These are phyloP conservation scores for Nicotiana otophora DNA, from an alignment of 257 asterid species.

Conservation along the genomic window DNA sequence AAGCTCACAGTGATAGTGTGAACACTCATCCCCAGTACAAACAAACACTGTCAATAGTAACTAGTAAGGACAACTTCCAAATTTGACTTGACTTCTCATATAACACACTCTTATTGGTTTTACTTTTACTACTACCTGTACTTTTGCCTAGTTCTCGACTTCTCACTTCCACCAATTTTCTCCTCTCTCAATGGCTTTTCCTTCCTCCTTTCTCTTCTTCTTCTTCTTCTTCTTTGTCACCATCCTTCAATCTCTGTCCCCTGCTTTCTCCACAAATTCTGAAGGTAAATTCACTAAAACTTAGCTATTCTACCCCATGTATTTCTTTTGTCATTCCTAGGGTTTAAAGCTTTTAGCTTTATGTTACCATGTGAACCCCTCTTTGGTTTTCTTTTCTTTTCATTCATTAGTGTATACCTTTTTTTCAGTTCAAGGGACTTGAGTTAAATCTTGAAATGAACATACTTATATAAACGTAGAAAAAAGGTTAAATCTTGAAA, in stretches of 20 bases:
- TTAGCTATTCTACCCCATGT: neutral
- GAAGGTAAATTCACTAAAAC: conserved; percentile 43
- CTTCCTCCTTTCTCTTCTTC: conserved; percentile 20
- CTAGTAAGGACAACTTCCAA: neutral
- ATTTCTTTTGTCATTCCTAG: neutral
- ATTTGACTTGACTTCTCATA: conserved; percentile 36
- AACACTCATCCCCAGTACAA: neutral
- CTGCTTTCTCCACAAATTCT: conserved; percentile 50
- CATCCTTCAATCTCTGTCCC: conserved; percentile 29
- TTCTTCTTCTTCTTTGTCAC: conserved; percentile 29
- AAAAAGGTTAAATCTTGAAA: neutral
- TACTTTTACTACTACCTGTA: neutral
- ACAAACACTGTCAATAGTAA: neutral
- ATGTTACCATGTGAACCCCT: neutral
- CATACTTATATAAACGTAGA: neutral
- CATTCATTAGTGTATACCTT: neutral
- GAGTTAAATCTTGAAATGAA: neutral
- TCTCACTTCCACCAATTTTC: conserved; percentile 12
- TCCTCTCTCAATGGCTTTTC: conserved; percentile 43
- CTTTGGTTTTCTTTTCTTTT: neutral
- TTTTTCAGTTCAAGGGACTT: neutral
- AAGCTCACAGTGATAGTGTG: conserved; percentile 4
- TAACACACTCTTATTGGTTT: neutral
- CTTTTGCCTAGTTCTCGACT: neutral
- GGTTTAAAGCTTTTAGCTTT: neutral